Evolutionary conservation across 345 rosid genomes (phyloP).

Genomic region (Hibiscus tridactylites): DNA sequence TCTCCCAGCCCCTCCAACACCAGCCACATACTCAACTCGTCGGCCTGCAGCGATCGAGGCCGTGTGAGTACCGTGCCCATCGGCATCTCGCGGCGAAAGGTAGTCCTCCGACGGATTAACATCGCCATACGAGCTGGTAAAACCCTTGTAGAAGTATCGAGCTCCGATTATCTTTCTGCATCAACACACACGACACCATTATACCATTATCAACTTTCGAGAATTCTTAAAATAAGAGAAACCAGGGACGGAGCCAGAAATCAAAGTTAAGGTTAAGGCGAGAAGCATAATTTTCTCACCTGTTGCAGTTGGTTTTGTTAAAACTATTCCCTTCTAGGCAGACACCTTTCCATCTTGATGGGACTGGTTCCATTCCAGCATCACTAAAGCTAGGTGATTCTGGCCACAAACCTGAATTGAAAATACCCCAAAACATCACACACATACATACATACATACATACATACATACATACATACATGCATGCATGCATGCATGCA

Average conservation of each 20-base stretch:
- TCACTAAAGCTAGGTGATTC: slow-evolving; percentile 75
- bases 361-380: slow-evolving; percentile 66
- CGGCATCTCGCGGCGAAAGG: slow-evolving; percentile 58
- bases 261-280: too few species aligned
- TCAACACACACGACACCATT: neutral
- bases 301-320: slow-evolving; percentile 67
- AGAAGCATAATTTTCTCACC: neutral
- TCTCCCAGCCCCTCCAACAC: slow-evolving; percentile 52
- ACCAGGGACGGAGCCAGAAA: too few species aligned
- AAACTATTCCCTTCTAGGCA: slow-evolving; percentile 62
- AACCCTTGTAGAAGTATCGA: slow-evolving; percentile 56
- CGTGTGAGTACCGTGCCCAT: slow-evolving; percentile 84
- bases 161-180: slow-evolving; percentile 79
- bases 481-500: too few species aligned
- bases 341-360: slow-evolving; percentile 81
- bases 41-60: slow-evolving; percentile 66
- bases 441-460: too few species aligned
- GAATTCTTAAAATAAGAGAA: too few species aligned
- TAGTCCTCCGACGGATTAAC: slow-evolving; percentile 41
- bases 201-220: too few species aligned
- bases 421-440: neutral
- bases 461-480: too few species aligned
- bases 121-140: slow-evolving; percentile 22
- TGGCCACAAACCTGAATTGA: slow-evolving; percentile 75
- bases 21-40: slow-evolving; percentile 30